Evolutionary conservation across 805 yeast genomes (phyloP).

Genomic region (Metschnikowia continentalis): DNA sequence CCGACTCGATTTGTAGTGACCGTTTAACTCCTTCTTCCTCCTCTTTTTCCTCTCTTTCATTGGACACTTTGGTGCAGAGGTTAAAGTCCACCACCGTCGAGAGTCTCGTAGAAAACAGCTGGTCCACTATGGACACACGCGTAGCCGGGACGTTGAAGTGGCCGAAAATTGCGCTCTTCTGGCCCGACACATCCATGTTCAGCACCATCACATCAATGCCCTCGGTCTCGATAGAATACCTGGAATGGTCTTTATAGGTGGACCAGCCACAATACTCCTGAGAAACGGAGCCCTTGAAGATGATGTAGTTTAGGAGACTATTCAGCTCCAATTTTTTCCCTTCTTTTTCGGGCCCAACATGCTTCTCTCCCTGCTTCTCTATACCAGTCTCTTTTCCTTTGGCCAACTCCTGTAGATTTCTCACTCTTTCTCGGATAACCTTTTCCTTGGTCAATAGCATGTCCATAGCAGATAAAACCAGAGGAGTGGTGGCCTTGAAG

Average conservation of each 20-base stretch:
- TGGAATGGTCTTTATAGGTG: constrained; percentile 27
- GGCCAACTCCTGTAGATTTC: constrained; percentile 6
- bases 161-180: constrained; percentile 30
- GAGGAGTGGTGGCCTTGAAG: constrained; percentile 27
- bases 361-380: neutral
- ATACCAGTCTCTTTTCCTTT: neutral
- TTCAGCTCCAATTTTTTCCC: no score
- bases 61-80: constrained; percentile 40
- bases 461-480: constrained; percentile 19
- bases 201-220: constrained; percentile 26
- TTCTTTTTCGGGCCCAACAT: no score
- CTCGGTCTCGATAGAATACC: constrained; percentile 35
- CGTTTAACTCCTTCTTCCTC: constrained; percentile 24
- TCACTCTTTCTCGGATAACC: constrained; percentile 8
- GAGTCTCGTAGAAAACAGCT: constrained; percentile 38
- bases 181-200: constrained; percentile 4
- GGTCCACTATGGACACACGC: constrained; percentile 36
- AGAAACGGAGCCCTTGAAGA: constrained; percentile 21
- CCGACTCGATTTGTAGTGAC: constrained; percentile 54
- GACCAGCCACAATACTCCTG: constrained; percentile 38
- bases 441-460: constrained; percentile 8
- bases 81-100: constrained; percentile 43
- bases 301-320: constrained; percentile 5
- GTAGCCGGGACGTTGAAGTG: constrained; percentile 39
- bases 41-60: constrained; percentile 22